These are phyloP conservation scores for Trichosphaerium sp. DNA, from an alignment of 78 protist species.

Conservation along the genomic window DNA sequence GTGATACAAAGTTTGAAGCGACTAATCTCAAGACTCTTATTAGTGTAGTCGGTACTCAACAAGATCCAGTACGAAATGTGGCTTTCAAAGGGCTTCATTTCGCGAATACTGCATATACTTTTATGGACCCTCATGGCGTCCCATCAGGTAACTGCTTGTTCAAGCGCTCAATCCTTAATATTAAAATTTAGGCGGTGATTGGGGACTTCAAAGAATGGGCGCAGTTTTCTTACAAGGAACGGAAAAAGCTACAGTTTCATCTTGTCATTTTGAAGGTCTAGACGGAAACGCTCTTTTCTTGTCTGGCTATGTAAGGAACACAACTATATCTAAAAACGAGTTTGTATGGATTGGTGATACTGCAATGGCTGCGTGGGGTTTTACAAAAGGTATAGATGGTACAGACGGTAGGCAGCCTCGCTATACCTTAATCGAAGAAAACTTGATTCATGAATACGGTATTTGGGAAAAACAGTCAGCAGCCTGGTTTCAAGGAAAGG, in stretches of 20 bases:
- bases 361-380: conserved; percentile 29
- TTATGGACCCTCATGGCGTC: conserved; percentile 30
- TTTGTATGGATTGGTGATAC: not conserved
- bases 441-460: conserved; percentile 16
- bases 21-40: not conserved
- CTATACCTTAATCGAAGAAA: not conserved
- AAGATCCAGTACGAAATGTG: not conserved
- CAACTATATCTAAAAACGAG: not conserved
- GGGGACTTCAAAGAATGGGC: conserved; percentile 23
- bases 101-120: not conserved
- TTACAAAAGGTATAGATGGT: not conserved
- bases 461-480: conserved; percentile 14
- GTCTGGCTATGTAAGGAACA: too few relatives aligned
- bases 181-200: too few relatives aligned
- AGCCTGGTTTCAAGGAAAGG: conserved; percentile 12
- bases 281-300: too few relatives aligned
- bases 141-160: too few relatives aligned
- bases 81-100: not conserved
- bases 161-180: too few relatives aligned
- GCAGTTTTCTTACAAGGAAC: conserved; percentile 17
- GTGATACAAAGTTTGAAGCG: not conserved
- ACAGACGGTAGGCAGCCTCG: too few relatives aligned
- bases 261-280: too few relatives aligned
- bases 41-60: not conserved
- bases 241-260: not conserved